Evolutionary conservation across 441 rosid species (phyloP), one percentile per base, ranked within the genome.

Genomic region (Croton setiger): DNA sequence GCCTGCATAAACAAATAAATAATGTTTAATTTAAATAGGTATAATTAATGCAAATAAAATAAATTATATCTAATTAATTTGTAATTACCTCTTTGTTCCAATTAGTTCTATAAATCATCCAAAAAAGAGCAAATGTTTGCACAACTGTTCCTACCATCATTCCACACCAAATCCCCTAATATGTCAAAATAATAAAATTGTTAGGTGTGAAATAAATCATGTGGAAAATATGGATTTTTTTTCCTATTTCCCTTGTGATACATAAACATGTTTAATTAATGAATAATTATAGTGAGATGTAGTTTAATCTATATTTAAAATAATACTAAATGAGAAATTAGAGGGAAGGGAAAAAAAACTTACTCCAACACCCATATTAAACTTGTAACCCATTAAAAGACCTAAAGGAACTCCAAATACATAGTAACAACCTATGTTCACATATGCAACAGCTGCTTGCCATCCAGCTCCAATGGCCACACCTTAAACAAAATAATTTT

Each of bases 391-490:
- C 8, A 85, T 56, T 10, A 80, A 0, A 18, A 87, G 82, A 60
- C 90, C 90, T 41, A 80, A 12, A n/a, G 91, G 90, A 55, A 84
- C 54, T 2, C 91, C 88, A 14, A 81, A 79, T 3, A 80, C 13
- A 55, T 88, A 85, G 69, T 88, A 87, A 56, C 88, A 84, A 2
- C 43, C 86, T 62, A 84, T 66, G 74, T 87, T 88, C 54, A 85
- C 88, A 39, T 76, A 83, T 0, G 92, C 92, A 0, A 87, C 85
- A 0, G 18, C n/a, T 0, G 81, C 84, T 73, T 88, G 92, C 94
- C 94, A 82, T 63, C 91, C 90, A 0, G 90, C 90, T 39, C 94
- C 94, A 12, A 88, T 41, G 5, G 91, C 94, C 57, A 85, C 84
- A 2, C 94, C 89, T 83, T 61, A 52, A n/a, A n/a, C n/a, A 56